A percentile compares a stretch with the other conserved stretches of the same genome.
phyloP scores from a whole-genome alignment of 441 rosid species.

The Bruguiera hainesii region DNA sequence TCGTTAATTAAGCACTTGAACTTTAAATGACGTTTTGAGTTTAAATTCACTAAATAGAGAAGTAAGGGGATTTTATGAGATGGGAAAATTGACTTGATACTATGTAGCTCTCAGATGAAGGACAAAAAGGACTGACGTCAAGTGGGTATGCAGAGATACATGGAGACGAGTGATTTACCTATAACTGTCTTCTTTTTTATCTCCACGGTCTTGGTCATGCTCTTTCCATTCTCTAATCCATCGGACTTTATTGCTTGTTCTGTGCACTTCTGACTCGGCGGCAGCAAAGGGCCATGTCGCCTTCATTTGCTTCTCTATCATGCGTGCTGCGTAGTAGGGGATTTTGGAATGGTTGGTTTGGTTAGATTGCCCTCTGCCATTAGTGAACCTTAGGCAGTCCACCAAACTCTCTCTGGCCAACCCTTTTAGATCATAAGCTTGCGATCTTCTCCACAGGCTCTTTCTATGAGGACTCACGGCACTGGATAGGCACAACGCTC shows the following conservation, averaged over 20 bases:
- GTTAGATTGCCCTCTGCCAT: constrained; percentile 30
- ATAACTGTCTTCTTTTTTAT: constrained; percentile 8
- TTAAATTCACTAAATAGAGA: too few relatives aligned
- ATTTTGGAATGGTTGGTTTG: constrained; percentile 29
- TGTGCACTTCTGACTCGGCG: constrained; percentile 22
- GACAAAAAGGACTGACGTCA: too few relatives aligned
- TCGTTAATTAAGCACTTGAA: too few relatives aligned
- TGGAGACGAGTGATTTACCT: not conserved
- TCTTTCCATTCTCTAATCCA: constrained; percentile 9
- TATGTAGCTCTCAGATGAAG: too few relatives aligned
- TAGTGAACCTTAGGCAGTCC: constrained; percentile 68
- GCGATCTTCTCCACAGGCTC: constrained; percentile 92
- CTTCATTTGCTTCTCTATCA: constrained; percentile 72
- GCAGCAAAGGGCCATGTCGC: constrained; percentile 63
- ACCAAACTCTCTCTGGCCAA: constrained; percentile 67
- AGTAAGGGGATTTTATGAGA: too few relatives aligned
- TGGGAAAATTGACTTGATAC: too few relatives aligned
- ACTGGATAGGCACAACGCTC: constrained; percentile 59
- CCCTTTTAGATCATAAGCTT: constrained; percentile 78
- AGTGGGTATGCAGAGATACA: too few relatives aligned
- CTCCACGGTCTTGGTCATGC: constrained; percentile 14
- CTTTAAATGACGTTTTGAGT: too few relatives aligned
- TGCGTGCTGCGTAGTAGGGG: constrained; percentile 58
- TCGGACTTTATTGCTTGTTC: constrained; percentile 13
- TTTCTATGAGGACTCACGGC: constrained; percentile 44